These are phyloP conservation scores for Daedaleopsis sinensis DNA, from an alignment of 768 basidiomycete genomes.

Conservation along the genomic window DNA sequence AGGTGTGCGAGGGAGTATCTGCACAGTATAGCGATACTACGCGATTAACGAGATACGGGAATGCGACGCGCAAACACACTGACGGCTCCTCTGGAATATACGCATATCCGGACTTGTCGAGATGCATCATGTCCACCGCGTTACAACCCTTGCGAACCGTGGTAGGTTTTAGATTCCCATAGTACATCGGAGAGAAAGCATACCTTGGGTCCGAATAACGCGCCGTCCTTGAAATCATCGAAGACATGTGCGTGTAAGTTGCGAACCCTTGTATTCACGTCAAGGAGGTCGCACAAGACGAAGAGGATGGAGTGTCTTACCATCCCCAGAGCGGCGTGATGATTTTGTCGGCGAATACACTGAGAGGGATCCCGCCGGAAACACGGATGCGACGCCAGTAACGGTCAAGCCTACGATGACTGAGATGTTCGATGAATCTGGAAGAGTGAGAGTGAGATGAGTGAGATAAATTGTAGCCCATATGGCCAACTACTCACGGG, in stretches of 20 bases:
- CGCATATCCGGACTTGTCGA: conserved; percentile 11
- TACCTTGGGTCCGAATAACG: conserved; percentile 13
- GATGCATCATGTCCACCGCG: conserved; percentile 14
- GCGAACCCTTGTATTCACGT: conserved; percentile 2
- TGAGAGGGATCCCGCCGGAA: no score
- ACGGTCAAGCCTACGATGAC: no score
- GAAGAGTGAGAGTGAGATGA: no score
- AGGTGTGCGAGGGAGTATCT: conserved; percentile 11
- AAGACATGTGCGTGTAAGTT: conserved; percentile 12
- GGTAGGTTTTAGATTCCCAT: background rate
- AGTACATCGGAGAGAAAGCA: background rate
- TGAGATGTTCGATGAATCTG: no score
- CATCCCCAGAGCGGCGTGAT: no score
- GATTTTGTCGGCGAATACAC: no score
- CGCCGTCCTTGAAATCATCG: conserved; percentile 9
- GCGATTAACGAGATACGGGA: background rate
- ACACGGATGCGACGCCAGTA: no score
- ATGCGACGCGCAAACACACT: background rate
- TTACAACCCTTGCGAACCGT: background rate
- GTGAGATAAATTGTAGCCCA: no score
- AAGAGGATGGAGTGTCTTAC: no score
- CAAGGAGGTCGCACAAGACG: no score
- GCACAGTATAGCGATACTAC: background rate
- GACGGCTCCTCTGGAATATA: conserved; percentile 13
- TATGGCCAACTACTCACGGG: no score